These are phyloP conservation scores for Cladophialophora exuberans DNA, from an alignment of 2,329 filamentous ascomycete species.

Conservation along the genomic window DNA sequence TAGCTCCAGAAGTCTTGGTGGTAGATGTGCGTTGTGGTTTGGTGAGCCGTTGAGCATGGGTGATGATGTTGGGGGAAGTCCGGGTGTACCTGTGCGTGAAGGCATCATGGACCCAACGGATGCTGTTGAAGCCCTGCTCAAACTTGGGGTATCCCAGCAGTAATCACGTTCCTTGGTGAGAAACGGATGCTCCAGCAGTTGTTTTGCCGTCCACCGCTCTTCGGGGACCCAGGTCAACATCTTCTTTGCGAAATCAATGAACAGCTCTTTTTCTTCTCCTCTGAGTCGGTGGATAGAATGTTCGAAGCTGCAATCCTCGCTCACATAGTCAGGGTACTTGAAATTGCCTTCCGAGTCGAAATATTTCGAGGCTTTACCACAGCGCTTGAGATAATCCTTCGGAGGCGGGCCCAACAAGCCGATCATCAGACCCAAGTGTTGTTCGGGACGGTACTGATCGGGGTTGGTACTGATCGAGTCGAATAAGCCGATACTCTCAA, in stretches of 20 bases:
- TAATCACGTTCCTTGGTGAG: constrained; percentile 33
- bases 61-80: constrained; percentile 9
- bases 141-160: constrained; percentile 13
- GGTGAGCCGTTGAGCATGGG: constrained; percentile 3
- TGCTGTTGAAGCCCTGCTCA: constrained; percentile 27
- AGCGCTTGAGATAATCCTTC: constrained; percentile 40
- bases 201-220: constrained; percentile 41
- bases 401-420: constrained; percentile 46
- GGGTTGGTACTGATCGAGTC: constrained; percentile 40
- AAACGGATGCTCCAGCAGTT: constrained; percentile 43
- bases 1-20: constrained; percentile 9
- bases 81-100: constrained; percentile 22
- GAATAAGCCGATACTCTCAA: constrained; percentile 44
- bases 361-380: constrained; percentile 38
- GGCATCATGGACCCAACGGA: constrained; percentile 23
- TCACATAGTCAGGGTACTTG: constrained; percentile 28
- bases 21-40: background rate
- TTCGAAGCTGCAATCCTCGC: constrained; percentile 26
- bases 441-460: constrained; percentile 42
- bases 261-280: constrained; percentile 38
- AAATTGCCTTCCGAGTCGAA: constrained; percentile 31
- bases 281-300: constrained; percentile 32
- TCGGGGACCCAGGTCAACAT: constrained; percentile 44
- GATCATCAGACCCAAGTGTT: constrained; percentile 49
- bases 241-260: constrained; percentile 39